phyloP scores from a whole-genome alignment of 148 eudicot genomes.

The Chenopodium berlandieri region DNA sequence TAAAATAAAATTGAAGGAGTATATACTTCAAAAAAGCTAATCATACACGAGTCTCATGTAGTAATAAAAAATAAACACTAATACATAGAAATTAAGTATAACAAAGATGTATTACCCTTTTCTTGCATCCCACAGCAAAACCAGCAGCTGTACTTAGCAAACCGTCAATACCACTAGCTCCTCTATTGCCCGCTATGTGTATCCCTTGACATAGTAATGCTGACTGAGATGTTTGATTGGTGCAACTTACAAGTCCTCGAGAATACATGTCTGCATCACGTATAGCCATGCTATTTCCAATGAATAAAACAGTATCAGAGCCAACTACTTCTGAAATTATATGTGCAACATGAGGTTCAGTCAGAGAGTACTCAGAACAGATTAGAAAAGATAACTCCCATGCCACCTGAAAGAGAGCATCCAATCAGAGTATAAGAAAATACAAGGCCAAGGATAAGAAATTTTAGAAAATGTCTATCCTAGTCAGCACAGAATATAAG shows the following conservation, averaged over 20 bases:
- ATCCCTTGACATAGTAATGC: constrained; percentile 57
- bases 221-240: constrained; percentile 28
- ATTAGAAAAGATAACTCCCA: constrained; percentile 70
- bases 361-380: constrained; percentile 51
- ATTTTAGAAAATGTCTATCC: neutral
- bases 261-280: constrained; percentile 96
- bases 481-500: neutral
- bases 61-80: neutral
- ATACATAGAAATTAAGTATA: constrained; percentile 3
- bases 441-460: neutral
- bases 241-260: constrained; percentile 35
- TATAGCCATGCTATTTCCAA: constrained; percentile 94
- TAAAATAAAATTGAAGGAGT: too few species aligned
- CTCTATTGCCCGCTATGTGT: constrained; percentile 79
- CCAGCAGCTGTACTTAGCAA: constrained; percentile 89
- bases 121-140: constrained; percentile 85
- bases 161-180: constrained; percentile 99
- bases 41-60: neutral
- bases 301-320: constrained; percentile 68
- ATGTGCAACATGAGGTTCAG: constrained; percentile 78
- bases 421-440: constrained; percentile 11
- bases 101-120: constrained; percentile 50
- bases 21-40: neutral
- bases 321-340: constrained; percentile 49
- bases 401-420: constrained; percentile 53